Evolutionary conservation across 2,329 filamentous ascomycete species (phyloP).

Genomic region (Trichoderma sp.): DNA sequence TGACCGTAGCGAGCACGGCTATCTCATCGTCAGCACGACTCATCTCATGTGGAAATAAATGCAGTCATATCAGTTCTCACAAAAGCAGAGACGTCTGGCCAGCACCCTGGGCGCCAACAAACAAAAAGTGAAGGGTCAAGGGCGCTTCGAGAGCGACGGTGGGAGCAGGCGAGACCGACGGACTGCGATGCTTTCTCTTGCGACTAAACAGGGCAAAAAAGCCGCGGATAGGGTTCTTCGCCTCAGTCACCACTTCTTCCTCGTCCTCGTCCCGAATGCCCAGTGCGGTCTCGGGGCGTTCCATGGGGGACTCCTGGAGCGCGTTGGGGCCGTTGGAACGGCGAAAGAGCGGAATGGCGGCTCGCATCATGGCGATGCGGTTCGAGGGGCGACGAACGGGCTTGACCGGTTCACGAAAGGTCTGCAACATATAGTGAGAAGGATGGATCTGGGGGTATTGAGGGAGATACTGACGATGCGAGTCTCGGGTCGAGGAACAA

Average conservation of each 20-base stretch:
- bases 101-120: slow-evolving; percentile 32
- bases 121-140: slow-evolving; percentile 35
- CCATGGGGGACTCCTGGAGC: neutral
- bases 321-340: neutral
- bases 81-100: slow-evolving; percentile 41
- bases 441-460: neutral
- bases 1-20: slow-evolving; percentile 38
- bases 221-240: slow-evolving; percentile 20
- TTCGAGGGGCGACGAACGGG: slow-evolving; percentile 25
- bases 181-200: slow-evolving; percentile 29
- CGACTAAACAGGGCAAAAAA: slow-evolving; percentile 28
- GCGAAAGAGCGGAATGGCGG: slow-evolving; percentile 28
- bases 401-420: slow-evolving; percentile 8
- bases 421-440: neutral
- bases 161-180: slow-evolving; percentile 17
- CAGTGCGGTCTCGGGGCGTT: slow-evolving; percentile 22
- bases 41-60: neutral
- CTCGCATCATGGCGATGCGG: slow-evolving; percentile 30
- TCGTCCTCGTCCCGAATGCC: slow-evolving; percentile 10
- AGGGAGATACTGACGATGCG: slow-evolving; percentile 27
- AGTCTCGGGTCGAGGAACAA: slow-evolving; percentile 31
- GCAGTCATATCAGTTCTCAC: slow-evolving; percentile 24
- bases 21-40: neutral
- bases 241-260: neutral
- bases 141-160: slow-evolving; percentile 21